These are phyloP conservation scores for Populus hybrid DNA, from an alignment of 441 rosid species.

Conservation along the genomic window DNA sequence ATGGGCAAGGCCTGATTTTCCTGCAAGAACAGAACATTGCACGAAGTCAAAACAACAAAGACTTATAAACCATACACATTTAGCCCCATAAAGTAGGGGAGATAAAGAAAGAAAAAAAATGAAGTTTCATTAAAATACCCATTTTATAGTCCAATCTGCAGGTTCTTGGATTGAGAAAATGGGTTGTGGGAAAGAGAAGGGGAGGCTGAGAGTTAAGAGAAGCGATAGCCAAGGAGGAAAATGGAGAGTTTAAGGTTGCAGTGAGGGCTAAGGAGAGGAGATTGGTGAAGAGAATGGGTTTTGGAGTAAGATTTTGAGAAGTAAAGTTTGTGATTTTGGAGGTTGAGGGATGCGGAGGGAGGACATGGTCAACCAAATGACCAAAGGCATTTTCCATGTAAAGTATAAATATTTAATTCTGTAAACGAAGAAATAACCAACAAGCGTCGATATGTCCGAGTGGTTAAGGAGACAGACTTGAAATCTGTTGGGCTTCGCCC, in stretches of 20 bases:
- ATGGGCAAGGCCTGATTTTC: slow-evolving; percentile 83
- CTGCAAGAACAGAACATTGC: slow-evolving; percentile 24
- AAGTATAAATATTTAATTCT: rapidly evolving
- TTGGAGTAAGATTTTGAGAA: slow-evolving; percentile 18
- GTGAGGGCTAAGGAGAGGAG: slow-evolving; percentile 63
- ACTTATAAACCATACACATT: background rate
- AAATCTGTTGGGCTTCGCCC: slow-evolving; percentile 95
- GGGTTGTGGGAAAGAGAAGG: slow-evolving; percentile 66
- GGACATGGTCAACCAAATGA: too few relatives aligned
- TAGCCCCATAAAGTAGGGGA: background rate
- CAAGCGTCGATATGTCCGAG: slow-evolving; percentile 90
- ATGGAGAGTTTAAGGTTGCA: slow-evolving; percentile 44
- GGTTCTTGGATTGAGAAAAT: slow-evolving; percentile 77
- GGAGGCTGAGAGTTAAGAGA: slow-evolving; percentile 51
- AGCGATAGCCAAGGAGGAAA: slow-evolving; percentile 63
- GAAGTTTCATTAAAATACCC: slow-evolving; percentile 29
- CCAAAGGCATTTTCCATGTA: too few relatives aligned
- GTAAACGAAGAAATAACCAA: rapidly evolving
- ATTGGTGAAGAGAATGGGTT: slow-evolving; percentile 38
- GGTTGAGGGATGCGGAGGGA: slow-evolving; percentile 23
- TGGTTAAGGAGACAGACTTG: slow-evolving; percentile 99
- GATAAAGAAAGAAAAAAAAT: background rate
- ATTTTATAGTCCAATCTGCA: slow-evolving; percentile 58
- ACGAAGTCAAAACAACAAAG: background rate
- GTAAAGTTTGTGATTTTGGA: slow-evolving; percentile 14